Conservation (phyloP, 176 grass and related monocot genomes). For the Triticum dicoccoides region DNA sequence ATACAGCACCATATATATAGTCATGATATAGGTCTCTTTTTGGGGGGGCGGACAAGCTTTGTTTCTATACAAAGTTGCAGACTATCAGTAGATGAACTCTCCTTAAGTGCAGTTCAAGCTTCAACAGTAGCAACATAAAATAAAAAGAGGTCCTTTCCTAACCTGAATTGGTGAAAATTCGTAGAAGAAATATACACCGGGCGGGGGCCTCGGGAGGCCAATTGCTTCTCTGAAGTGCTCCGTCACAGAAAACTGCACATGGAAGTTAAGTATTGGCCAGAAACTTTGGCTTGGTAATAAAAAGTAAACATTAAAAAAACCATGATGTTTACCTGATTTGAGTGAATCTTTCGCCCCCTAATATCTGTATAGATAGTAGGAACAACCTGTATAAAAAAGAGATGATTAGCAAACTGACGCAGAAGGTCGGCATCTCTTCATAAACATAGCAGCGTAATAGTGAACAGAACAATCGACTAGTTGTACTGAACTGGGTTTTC, state of each 20-base stretch:
- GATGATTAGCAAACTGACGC: background rate
- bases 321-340: slow-evolving; percentile 76
- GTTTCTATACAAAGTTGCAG: too few relatives aligned
- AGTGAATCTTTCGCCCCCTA: slow-evolving; percentile 85
- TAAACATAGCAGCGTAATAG: background rate
- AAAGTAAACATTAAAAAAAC: background rate
- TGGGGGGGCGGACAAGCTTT: too few relatives aligned
- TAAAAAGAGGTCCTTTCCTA: background rate
- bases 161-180: slow-evolving; percentile 99
- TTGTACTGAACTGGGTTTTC: too few relatives aligned
- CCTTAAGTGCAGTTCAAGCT: background rate
- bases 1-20: too few relatives aligned
- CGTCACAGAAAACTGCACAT: slow-evolving; percentile 95
- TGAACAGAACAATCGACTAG: background rate
- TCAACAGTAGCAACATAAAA: slow-evolving; percentile 12
- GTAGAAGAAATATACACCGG: slow-evolving; percentile 95
- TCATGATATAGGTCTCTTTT: too few relatives aligned
- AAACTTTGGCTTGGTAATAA: slow-evolving; percentile 26
- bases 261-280: slow-evolving; percentile 31
- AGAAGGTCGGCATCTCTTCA: background rate
- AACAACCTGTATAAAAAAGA: slow-evolving; percentile 70
- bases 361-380: slow-evolving; percentile 99
- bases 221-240: slow-evolving; percentile 95
- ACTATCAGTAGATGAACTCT: background rate
- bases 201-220: slow-evolving; percentile 79